Percentiles rank a stretch among this genome's conserved stretches.
phyloP scores from a whole-genome alignment of 163 green algal species.

The Coccomyxa subellipsoidea region DNA sequence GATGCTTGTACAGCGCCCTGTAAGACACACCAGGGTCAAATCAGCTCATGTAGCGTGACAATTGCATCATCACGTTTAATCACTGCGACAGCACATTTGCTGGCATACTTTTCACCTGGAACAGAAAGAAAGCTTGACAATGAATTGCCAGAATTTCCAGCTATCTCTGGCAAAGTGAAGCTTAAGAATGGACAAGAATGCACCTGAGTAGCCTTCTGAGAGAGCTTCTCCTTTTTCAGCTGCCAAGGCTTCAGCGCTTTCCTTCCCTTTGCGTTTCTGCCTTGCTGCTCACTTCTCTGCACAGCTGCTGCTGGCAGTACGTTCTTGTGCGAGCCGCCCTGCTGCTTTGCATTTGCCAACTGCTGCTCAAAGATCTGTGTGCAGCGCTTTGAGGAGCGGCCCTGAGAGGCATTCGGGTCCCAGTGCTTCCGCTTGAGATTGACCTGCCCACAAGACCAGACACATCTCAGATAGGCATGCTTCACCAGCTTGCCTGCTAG shows the following conservation, averaged over 20 bases:
- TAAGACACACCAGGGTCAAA: too few species aligned
- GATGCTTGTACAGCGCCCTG: background rate
- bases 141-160: too few species aligned
- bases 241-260: background rate
- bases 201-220: background rate
- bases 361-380: background rate
- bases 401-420: background rate
- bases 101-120: too few species aligned
- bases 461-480: too few species aligned
- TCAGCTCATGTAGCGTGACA: too few species aligned
- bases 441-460: background rate
- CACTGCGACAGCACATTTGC: too few species aligned
- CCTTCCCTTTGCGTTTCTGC: background rate
- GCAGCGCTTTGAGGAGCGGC: background rate
- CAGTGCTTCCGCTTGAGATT: conserved; percentile 9
- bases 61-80: too few species aligned
- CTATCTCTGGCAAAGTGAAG: too few species aligned
- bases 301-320: background rate
- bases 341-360: background rate
- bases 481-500: too few species aligned
- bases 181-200: too few species aligned
- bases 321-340: background rate
- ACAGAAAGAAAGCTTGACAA: too few species aligned
- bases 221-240: background rate
- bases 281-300: background rate